Evolutionary conservation across 1,284 basidiomycete genomes (phyloP), one percentile per base, ranked within the genome.

Genomic region (Ustilago hordei): DNA sequence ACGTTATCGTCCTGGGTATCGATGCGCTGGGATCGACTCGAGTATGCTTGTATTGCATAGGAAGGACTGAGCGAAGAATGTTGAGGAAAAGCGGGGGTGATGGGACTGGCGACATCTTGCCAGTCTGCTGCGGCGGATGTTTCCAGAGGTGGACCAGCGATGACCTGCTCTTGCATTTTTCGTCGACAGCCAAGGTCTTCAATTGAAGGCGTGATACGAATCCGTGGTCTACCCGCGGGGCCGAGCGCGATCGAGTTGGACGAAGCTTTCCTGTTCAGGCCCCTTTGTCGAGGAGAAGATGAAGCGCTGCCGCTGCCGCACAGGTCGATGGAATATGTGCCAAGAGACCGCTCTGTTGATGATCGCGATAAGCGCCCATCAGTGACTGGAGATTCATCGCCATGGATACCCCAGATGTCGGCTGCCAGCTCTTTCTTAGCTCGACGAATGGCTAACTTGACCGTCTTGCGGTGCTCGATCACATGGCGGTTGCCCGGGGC

Each of bases 191-290:
- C 79, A 4, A 83, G 65, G 36, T 83, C 81, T 38, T 83, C 81
- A 15, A 78, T 78, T 38, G 81, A 82, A 6, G 81, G 81, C 31
- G 81, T 83, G 58, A 83, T 82, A 35, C 80, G 70, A 48, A 83
- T 83, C 12, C 78, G 68, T 4, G 81, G 81, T 15, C 75, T 60
- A 2, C 60, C 60, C 5, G 74, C 52, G 35, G 61, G 35, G 12
- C 69, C 66, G 4, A 67, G 56, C 13, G 58, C 70, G 6, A 74
- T 34, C 8, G 75, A 78, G 19, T 34, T 62, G 55, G 57, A 58
- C 1, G 75, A 78, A 19, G 54, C 60, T 38, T 54, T 71, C 31
- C 58, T 54, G 45, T 39, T 60, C 32, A 76, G 32, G 7, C 54
- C 56, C 23, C 35, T 28, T 2, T 57, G 36, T 9, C 59, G 64